Evolutionary conservation across 768 basidiomycete genomes (phyloP), one percentile per base, ranked within the genome.

Genomic region (Amanita polypyramis): DNA sequence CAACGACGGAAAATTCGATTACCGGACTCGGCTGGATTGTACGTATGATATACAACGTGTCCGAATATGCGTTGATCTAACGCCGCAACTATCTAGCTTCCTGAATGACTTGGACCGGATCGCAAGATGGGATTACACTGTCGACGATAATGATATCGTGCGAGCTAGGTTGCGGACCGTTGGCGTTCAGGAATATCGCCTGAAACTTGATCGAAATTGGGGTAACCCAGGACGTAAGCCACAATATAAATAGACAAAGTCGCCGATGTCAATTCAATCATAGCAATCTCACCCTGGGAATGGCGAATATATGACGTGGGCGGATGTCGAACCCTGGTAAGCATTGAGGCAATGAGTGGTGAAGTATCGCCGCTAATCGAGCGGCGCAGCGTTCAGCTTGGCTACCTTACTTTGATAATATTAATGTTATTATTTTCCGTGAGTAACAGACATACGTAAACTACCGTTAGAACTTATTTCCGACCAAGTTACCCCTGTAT

Each of bases 271-370:
- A 17, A 27, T 30, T 19, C 10, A 30, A 33, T 30, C 20, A 23
- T 44, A 58, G 58, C 54, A 53, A 67, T 65, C 20, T 62, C 60
- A 29, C 68, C 66, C 6, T 74, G 69, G 66, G 77, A 76, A 57
- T 88, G 83, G 85, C 70, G 72, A 29, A 77, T 88, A 49, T 88
- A 80, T 62, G 85, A 88, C 58, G 85, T 87, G 41, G 84, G 82
- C 29, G 85, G 80, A 14, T 82, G 79, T 51, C 76, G 85, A 45
- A 84, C 82, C 5, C 65, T 69, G 63, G 83, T 83, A 57, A 17
- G 70, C 60, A 37, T 29, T 27, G 27, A 27, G 15, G 3, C 25
- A 3, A 7, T n/a, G n/a, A 17, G 4, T n/a, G 5, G 27, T 27
- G 36, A 45, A 45, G 4, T 37, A 45, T 47, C 30, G 47, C 34